Conservation (phyloP, 371 early-diverging fungal species). For the Agmasoma carcini region DNA sequence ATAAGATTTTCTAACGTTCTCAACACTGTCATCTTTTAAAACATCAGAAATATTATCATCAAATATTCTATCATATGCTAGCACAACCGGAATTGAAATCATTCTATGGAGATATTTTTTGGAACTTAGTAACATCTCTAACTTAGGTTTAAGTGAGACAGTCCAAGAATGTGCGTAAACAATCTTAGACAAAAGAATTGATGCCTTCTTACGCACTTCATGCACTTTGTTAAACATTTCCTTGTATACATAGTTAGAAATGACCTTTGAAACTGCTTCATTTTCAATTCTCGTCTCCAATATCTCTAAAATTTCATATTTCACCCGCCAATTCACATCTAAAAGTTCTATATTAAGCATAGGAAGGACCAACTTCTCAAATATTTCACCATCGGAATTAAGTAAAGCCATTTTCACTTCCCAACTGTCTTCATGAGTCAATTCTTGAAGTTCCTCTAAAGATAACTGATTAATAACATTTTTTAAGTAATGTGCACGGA, state of each 20-base stretch:
- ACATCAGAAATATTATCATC: background rate
- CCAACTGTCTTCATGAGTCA: conserved; percentile 4
- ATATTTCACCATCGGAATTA: background rate
- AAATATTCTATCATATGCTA: conserved; percentile 1
- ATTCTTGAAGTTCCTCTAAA: background rate
- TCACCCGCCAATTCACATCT: conserved; percentile 1
- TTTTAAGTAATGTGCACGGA: conserved; percentile 4
- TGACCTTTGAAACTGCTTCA: background rate
- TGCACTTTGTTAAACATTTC: background rate
- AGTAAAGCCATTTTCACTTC: conserved; percentile 2
- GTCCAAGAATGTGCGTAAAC: background rate
- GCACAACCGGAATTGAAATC: background rate
- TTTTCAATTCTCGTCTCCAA: background rate
- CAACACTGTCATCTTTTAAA: conserved; percentile 2
- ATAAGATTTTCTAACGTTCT: conserved; percentile 5
- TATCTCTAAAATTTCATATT: conserved; percentile 1
- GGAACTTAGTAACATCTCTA: background rate
- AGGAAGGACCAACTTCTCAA: conserved; percentile 14
- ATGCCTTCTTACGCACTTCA: conserved; percentile 5
- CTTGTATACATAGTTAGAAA: background rate
- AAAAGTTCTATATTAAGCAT: background rate
- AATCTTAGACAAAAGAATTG: background rate
- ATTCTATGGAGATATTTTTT: conserved; percentile 16
- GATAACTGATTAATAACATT: conserved; percentile 8
- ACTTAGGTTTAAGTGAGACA: background rate